Evolutionary conservation across 805 yeast species (phyloP).

Genomic region (Teunomyces cretensis): DNA sequence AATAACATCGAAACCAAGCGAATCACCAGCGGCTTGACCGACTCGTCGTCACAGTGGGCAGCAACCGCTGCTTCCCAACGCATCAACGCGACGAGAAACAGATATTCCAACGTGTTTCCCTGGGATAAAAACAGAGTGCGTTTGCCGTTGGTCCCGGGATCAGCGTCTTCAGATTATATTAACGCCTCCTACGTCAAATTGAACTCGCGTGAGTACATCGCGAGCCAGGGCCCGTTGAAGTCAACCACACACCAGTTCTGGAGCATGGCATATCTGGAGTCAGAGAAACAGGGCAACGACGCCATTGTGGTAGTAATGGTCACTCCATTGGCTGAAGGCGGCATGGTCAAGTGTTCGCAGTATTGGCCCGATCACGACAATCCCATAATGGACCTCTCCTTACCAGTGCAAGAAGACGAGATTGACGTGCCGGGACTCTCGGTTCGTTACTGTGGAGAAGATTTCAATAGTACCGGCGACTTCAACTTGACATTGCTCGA

Average conservation of each 20-base stretch:
- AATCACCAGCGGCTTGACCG: not conserved
- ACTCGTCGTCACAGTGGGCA: constrained; percentile 5
- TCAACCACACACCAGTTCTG: constrained; percentile 46
- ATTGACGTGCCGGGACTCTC: constrained; percentile 18
- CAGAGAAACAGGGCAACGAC: constrained; percentile 25
- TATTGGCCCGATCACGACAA: constrained; percentile 37
- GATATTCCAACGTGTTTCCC: constrained; percentile 42
- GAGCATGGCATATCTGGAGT: constrained; percentile 46
- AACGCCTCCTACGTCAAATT: constrained; percentile 36
- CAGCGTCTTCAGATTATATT: constrained; percentile 29
- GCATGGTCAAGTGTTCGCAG: constrained; percentile 38
- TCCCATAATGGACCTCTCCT: constrained; percentile 18
- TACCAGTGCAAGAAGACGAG: constrained; percentile 16
- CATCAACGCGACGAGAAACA: constrained; percentile 19
- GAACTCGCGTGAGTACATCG: constrained; percentile 47
- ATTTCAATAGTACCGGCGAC: constrained; percentile 16
- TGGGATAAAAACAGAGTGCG: constrained; percentile 37
- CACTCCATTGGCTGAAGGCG: constrained; percentile 52
- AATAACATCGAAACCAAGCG: constrained; percentile 10
- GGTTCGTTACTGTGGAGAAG: constrained; percentile 17
- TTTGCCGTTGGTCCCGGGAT: constrained; percentile 18
- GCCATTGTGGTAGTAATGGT: constrained; percentile 37
- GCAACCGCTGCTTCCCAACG: constrained; percentile 5
- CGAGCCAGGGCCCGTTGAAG: constrained; percentile 65
- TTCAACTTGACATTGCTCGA: constrained; percentile 26